Evolutionary conservation across 495 filamentous ascomycete species (phyloP).

Genomic region (Rhypophila decipiens): DNA sequence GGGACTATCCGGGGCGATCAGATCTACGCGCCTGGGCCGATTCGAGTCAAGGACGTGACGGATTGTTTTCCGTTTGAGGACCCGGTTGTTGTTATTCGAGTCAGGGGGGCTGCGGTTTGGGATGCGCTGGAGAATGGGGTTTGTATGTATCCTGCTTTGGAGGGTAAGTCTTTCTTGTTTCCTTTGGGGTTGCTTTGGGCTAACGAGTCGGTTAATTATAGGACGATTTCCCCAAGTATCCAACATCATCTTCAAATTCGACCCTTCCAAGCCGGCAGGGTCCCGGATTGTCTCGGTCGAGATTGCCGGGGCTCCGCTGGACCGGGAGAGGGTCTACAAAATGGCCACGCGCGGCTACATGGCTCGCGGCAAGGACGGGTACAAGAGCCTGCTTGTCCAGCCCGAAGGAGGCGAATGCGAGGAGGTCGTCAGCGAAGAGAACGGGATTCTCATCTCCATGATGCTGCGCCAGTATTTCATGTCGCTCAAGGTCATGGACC

Average conservation of each 20-base stretch:
- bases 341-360: constrained; percentile 79
- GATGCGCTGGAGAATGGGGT: constrained; percentile 80
- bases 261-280: constrained; percentile 51
- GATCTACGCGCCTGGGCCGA: constrained; percentile 73
- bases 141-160: constrained; percentile 70
- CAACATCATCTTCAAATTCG: constrained; percentile 66
- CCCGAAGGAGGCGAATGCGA: constrained; percentile 66
- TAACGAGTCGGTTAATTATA: constrained; percentile 1
- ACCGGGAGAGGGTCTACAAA: constrained; percentile 54
- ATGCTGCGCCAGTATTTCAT: constrained; percentile 87
- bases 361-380: constrained; percentile 80
- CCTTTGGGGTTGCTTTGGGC: background rate
- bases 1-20: constrained; percentile 90
- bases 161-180: constrained; percentile 43
- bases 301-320: constrained; percentile 53
- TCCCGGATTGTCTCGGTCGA: constrained; percentile 57
- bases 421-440: constrained; percentile 76
- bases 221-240: constrained; percentile 73
- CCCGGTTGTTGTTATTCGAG: constrained; percentile 69
- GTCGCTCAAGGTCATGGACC: constrained; percentile 67
- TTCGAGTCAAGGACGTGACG: constrained; percentile 68
- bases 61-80: constrained; percentile 91
- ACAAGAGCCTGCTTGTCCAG: constrained; percentile 59
- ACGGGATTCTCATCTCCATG: constrained; percentile 74
- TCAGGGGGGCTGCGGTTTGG: constrained; percentile 58